Conservation (phyloP, 2,329 filamentous ascomycete species). For the Pseudopithomyces maydicus region DNA sequence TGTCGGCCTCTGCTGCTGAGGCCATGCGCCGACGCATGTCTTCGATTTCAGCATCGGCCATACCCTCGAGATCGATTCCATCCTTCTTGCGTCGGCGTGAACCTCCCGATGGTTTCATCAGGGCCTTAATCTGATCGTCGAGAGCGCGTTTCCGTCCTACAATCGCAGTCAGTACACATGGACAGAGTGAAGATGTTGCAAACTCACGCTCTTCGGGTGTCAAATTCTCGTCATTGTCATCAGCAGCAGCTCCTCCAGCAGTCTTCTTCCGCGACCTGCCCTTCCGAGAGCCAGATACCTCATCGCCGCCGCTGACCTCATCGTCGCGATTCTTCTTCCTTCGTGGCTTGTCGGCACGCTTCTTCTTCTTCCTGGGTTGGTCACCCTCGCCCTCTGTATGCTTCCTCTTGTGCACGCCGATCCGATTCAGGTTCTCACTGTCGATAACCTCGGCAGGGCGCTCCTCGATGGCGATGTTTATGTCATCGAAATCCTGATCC, state of each 20-base stretch:
- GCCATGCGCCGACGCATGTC: slow-evolving; percentile 90
- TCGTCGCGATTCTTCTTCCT: slow-evolving; percentile 56
- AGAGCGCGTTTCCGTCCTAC: slow-evolving; percentile 76
- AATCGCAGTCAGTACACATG: slow-evolving; percentile 17
- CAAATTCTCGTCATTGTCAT: slow-evolving; percentile 76
- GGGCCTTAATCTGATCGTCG: slow-evolving; percentile 84
- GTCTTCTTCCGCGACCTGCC: slow-evolving; percentile 53
- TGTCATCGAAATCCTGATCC: slow-evolving; percentile 68
- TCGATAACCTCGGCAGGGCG: slow-evolving; percentile 64
- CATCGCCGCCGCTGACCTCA: slow-evolving; percentile 54
- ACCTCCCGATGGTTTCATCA: slow-evolving; percentile 77
- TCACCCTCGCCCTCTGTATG: slow-evolving; percentile 64
- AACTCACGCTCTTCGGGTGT: slow-evolving; percentile 79
- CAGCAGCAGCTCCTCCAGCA: slow-evolving; percentile 45
- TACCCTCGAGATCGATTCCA: slow-evolving; percentile 88
- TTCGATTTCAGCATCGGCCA: slow-evolving; percentile 88
- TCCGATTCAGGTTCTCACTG: slow-evolving; percentile 64
- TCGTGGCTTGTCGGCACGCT: slow-evolving; percentile 60
- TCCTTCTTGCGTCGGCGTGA: slow-evolving; percentile 77
- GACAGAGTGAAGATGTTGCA: neutral
- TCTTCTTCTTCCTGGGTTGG: slow-evolving; percentile 72
- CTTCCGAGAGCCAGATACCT: slow-evolving; percentile 55
- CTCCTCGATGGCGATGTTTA: slow-evolving; percentile 65
- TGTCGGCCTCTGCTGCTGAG: slow-evolving; percentile 84
- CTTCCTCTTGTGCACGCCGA: slow-evolving; percentile 68